phyloP scores from a whole-genome alignment of 352 stramenopile species.

The Globisporangium paddicum region DNA sequence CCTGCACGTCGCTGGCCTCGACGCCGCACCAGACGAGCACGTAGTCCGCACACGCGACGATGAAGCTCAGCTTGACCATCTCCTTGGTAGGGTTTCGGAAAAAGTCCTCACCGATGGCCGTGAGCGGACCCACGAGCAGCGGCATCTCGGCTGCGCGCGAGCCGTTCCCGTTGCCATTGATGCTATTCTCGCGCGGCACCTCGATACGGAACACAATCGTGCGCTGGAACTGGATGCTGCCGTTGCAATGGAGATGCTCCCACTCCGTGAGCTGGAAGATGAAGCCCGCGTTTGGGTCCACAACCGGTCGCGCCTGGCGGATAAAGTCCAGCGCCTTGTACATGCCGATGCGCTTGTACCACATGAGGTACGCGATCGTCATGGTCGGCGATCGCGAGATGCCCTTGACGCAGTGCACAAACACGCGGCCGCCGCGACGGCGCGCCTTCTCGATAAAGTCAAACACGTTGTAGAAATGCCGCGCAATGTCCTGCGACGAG shows the following conservation, averaged over 20 bases:
- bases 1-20: constrained; percentile 37
- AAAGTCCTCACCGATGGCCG: constrained; percentile 37
- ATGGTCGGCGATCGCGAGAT: constrained; percentile 87
- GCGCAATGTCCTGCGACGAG: constrained; percentile 78
- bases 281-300: constrained; percentile 85
- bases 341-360: constrained; percentile 78
- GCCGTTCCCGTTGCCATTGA: constrained; percentile 31
- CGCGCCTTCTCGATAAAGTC: constrained; percentile 85
- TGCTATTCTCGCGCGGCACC: constrained; percentile 38
- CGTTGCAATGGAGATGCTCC: constrained; percentile 62
- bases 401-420: constrained; percentile 86
- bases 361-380: constrained; percentile 89
- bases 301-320: constrained; percentile 60
- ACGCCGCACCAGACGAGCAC: constrained; percentile 81
- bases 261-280: constrained; percentile 89
- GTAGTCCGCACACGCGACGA: constrained; percentile 68
- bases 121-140: constrained; percentile 54
- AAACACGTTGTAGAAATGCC: constrained; percentile 87
- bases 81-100: constrained; percentile 60
- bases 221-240: constrained; percentile 41
- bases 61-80: constrained; percentile 52
- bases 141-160: constrained; percentile 33
- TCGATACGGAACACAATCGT: constrained; percentile 72
- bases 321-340: constrained; percentile 82
- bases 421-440: constrained; percentile 61